Percentiles rank a stretch among this genome's conserved stretches.
These are phyloP conservation scores for Crithidia acanthocephali DNA, from an alignment of 208 protist genomes.

Conservation along the genomic window DNA sequence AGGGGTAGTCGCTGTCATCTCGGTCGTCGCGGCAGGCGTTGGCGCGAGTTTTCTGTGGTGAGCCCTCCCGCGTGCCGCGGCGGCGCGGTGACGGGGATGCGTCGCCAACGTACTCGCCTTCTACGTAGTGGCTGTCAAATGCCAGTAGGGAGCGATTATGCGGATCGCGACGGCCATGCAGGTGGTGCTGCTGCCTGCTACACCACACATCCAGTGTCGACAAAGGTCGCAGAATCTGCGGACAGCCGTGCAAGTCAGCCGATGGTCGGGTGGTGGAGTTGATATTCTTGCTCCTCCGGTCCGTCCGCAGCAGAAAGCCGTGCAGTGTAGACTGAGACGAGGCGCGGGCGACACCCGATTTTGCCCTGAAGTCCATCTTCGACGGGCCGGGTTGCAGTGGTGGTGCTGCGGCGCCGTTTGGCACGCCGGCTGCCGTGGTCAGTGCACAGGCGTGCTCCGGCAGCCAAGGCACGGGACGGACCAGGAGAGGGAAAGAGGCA, in stretches of 20 bases:
- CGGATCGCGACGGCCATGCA: not conserved
- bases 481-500: not conserved
- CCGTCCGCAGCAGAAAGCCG: conserved; percentile 20
- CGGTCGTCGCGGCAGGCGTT: too few species aligned
- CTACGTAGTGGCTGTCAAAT: not conserved
- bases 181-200: not conserved
- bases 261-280: not conserved
- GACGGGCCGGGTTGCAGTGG: not conserved
- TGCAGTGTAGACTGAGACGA: not conserved
- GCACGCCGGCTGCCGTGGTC: not conserved
- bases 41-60: too few species aligned
- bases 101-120: not conserved
- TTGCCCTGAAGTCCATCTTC: not conserved
- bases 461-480: conserved; percentile 8
- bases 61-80: too few species aligned
- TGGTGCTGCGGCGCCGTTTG: too few species aligned
- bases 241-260: not conserved
- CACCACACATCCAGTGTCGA: conserved; percentile 12
- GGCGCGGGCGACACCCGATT: too few species aligned
- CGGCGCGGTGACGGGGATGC: not conserved
- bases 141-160: not conserved
- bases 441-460: not conserved
- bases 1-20: not conserved
- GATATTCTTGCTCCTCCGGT: not conserved
- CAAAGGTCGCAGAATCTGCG: conserved; percentile 19